Percentiles rank a stretch among this genome's conserved stretches.
Evolutionary conservation across 2,329 filamentous ascomycete genomes (phyloP).

Genomic region (Venturia aucupariae): DNA sequence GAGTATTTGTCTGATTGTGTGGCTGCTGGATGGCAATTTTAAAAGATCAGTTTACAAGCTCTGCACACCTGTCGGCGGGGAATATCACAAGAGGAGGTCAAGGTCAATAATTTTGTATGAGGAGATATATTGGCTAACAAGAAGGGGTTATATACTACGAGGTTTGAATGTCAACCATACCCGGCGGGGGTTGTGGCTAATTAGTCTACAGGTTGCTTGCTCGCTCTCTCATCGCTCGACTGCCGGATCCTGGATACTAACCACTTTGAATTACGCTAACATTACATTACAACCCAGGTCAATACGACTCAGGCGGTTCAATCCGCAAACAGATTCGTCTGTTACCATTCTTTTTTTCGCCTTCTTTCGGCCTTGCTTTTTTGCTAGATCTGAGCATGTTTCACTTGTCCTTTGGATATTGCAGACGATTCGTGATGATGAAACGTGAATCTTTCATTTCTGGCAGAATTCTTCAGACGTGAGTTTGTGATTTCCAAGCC

Average conservation of each 20-base stretch:
- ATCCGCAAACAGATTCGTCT: neutral
- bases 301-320: neutral
- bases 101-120: neutral
- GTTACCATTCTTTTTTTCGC: neutral
- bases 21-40: neutral
- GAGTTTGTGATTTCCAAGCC: neutral
- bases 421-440: neutral
- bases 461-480: neutral
- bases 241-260: neutral
- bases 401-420: neutral
- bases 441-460: neutral
- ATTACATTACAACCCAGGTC: neutral
- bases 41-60: neutral
- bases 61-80: neutral
- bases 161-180: neutral
- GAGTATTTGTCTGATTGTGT: neutral
- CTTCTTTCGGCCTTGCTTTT: neutral
- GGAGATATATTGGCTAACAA: neutral
- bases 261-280: neutral
- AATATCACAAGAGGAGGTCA: neutral
- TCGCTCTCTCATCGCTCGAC: neutral
- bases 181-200: neutral
- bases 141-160: neutral
- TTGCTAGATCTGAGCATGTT: neutral
- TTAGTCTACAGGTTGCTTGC: neutral